Evolutionary conservation across 441 rosid species (phyloP).

Genomic region (Pelargonium cotyledonis): DNA sequence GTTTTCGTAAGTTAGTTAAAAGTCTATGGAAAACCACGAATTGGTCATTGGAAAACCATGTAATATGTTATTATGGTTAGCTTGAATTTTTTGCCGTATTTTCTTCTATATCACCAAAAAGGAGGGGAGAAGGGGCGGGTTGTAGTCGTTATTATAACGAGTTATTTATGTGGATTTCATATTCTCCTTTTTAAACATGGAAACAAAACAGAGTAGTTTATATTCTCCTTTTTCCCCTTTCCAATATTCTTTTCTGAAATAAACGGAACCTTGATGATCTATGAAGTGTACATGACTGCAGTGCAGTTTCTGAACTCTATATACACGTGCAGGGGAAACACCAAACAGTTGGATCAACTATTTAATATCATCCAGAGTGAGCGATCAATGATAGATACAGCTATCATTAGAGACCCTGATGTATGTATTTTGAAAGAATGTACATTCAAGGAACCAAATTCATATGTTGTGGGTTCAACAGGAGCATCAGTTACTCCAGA

Average conservation of each 20-base stretch:
- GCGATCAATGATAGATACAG: conserved; percentile 44
- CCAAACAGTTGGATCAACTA: conserved; percentile 53
- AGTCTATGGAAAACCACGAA: background rate
- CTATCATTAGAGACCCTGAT: conserved; percentile 48
- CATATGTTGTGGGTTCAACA: conserved; percentile 38
- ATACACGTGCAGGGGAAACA: conserved; percentile 51
- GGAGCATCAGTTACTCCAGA: conserved; percentile 55
- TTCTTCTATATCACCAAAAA: no score
- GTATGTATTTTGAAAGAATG: conserved; percentile 30
- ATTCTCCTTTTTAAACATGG: no score
- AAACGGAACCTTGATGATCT: no score
- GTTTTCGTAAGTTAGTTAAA: background rate
- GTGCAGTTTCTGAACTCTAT: background rate
- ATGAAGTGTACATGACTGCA: background rate
- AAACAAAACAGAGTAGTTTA: no score
- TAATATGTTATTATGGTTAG: no score
- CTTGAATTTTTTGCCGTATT: no score
- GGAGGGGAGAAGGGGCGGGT: no score
- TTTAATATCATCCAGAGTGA: conserved; percentile 64
- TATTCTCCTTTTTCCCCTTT: no score
- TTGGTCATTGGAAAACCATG: no score
- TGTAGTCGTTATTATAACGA: no score
- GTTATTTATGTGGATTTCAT: no score
- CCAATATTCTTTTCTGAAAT: no score
- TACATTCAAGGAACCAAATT: conserved; percentile 26